Conservation (phyloP, 306 rosid genomes). For the Rosa rugosa region DNA sequence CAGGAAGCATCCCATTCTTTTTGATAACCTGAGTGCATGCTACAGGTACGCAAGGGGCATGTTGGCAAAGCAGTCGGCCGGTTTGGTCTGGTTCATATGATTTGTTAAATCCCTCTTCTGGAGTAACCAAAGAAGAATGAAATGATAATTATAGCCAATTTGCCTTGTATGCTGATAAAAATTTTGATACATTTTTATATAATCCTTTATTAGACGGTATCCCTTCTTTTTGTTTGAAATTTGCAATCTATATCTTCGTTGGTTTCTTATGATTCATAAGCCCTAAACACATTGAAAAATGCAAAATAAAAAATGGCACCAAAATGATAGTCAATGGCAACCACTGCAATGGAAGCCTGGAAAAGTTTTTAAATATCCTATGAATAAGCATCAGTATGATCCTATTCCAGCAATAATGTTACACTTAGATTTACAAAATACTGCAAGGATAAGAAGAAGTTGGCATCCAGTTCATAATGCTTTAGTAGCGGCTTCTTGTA, state of each 20-base stretch:
- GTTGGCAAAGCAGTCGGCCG: background rate
- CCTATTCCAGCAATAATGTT: background rate
- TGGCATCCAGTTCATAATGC: slow-evolving; percentile 37
- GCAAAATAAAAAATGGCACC: background rate
- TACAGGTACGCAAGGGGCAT: background rate
- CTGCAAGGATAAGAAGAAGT: background rate
- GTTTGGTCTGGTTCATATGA: background rate
- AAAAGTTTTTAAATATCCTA: background rate
- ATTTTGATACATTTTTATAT: background rate
- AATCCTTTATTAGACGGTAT: background rate
- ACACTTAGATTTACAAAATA: slow-evolving; percentile 11
- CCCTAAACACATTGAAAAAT: background rate
- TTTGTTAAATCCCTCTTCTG: background rate
- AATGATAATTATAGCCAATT: background rate
- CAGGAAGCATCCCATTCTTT: background rate
- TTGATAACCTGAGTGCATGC: background rate
- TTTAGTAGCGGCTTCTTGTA: slow-evolving; percentile 49
- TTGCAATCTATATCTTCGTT: background rate
- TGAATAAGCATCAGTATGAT: background rate
- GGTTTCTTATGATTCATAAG: background rate
- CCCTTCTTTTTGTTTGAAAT: background rate
- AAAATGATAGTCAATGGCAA: background rate
- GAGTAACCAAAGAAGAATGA: background rate
- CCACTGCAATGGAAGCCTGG: background rate
- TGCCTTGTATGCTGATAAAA: background rate